phyloP scores from a whole-genome alignment of 192 early-diverging fungal genomes.

The Rhizophlyctis rosea region DNA sequence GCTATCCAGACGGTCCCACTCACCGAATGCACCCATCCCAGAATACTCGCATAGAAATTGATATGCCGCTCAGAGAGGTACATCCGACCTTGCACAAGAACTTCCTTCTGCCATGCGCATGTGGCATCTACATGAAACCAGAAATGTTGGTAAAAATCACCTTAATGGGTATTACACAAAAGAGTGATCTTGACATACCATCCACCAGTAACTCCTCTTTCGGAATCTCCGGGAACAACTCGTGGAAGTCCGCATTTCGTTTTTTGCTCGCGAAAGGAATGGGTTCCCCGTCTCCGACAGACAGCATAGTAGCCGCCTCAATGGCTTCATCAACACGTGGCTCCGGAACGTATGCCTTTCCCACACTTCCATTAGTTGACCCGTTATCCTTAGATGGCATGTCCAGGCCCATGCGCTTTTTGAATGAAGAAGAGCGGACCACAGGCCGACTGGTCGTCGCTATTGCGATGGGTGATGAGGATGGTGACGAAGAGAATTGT shows the following conservation, averaged over 20 bases:
- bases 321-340: too few relatives aligned
- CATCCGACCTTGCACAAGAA: slow-evolving; percentile 47
- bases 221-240: slow-evolving; percentile 38
- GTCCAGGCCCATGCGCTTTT: too few relatives aligned
- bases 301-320: too few relatives aligned
- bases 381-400: too few relatives aligned
- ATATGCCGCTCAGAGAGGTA: slow-evolving; percentile 38
- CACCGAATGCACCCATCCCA: slow-evolving; percentile 44
- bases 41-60: slow-evolving; percentile 44
- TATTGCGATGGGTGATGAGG: too few relatives aligned
- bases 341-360: too few relatives aligned
- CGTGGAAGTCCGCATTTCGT: slow-evolving; percentile 45
- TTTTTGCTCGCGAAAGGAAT: slow-evolving; percentile 26
- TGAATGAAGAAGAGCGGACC: too few relatives aligned
- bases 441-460: too few relatives aligned
- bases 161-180: background rate
- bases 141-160: background rate
- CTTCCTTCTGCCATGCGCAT: slow-evolving; percentile 52
- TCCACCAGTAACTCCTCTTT: slow-evolving; percentile 36
- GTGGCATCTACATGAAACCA: slow-evolving; percentile 29
- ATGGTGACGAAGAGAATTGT: too few relatives aligned
- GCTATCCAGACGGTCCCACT: too few relatives aligned
- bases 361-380: too few relatives aligned
- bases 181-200: slow-evolving; percentile 11
- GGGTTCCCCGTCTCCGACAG: background rate